Percentiles rank a stretch among this genome's conserved stretches.
These are phyloP conservation scores for Fraxinus cuspidata DNA, from an alignment of 257 asterid genomes.

Conservation along the genomic window DNA sequence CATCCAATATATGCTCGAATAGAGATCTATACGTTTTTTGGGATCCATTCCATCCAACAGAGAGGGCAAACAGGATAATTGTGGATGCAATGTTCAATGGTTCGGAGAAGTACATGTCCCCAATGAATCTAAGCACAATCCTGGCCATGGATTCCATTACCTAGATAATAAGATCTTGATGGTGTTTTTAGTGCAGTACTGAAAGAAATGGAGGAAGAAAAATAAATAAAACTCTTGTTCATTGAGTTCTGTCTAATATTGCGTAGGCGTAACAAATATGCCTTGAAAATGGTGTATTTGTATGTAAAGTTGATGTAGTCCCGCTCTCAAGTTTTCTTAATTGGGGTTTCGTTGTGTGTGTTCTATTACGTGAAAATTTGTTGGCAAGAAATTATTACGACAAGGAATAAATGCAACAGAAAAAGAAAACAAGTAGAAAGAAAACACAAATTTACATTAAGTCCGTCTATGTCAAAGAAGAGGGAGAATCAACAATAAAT, in stretches of 20 bases:
- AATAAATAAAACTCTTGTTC: neutral
- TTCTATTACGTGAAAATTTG: neutral
- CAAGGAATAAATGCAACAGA: no score
- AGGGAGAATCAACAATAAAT: neutral
- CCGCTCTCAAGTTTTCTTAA: neutral
- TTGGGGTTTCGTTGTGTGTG: neutral
- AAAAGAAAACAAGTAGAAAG: no score
- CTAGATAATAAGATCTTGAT: slow-evolving; percentile 5
- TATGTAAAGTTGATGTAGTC: neutral
- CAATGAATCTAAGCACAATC: slow-evolving; percentile 63
- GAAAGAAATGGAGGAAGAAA: neutral
- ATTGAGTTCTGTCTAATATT: no score
- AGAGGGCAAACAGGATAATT: slow-evolving; percentile 45
- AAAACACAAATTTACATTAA: no score
- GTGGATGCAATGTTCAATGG: slow-evolving; percentile 42
- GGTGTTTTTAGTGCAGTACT: neutral
- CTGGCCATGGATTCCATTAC: slow-evolving; percentile 47
- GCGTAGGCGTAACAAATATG: no score
- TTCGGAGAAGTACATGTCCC: slow-evolving; percentile 48
- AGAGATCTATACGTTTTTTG: slow-evolving; percentile 52
- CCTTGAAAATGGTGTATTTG: no score
- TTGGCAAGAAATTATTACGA: neutral
- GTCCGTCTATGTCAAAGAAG: neutral
- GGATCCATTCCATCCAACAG: slow-evolving; percentile 62
- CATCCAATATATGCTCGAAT: slow-evolving; percentile 48